Evolutionary conservation across 257 asterid genomes (phyloP).

Genomic region (Mentha longifolia): DNA sequence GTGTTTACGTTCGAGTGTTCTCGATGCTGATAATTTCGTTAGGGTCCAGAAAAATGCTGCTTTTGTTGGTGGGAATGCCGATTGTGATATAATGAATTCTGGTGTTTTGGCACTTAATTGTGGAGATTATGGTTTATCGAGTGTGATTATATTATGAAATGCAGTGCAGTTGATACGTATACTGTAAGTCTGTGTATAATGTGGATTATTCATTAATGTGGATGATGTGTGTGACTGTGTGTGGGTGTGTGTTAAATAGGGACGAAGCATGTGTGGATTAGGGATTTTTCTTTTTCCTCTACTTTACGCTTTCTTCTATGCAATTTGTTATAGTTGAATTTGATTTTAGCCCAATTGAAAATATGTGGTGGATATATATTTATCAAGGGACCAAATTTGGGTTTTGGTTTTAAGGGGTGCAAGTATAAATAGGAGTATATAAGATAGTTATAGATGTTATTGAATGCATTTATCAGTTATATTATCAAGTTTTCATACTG

Average conservation of each 20-base stretch:
- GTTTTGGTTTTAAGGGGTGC: not conserved
- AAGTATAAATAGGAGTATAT: not conserved
- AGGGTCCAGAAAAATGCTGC: too few relatives aligned
- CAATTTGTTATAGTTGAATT: not conserved
- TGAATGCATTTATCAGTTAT: not conserved
- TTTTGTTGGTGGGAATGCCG: slow-evolving; percentile 6
- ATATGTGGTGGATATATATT: not conserved
- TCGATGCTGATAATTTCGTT: too few relatives aligned
- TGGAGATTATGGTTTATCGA: not conserved
- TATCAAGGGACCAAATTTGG: not conserved
- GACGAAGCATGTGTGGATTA: too few relatives aligned
- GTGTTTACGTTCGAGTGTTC: too few relatives aligned
- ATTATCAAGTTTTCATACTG: not conserved
- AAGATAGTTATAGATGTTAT: too few relatives aligned
- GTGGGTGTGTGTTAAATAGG: too few relatives aligned
- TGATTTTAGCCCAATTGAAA: not conserved
- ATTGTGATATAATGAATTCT: not conserved
- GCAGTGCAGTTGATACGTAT: slow-evolving; percentile 1
- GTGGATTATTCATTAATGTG: too few relatives aligned
- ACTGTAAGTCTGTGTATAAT: not conserved
- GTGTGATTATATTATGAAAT: slow-evolving; percentile 1
- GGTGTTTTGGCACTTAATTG: not conserved
- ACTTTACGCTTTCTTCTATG: not conserved
- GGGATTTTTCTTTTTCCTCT: too few relatives aligned
- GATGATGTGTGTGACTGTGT: too few relatives aligned